These are phyloP conservation scores for Abelmoschus esculentus DNA, from an alignment of 345 rosid species.

Conservation along the genomic window DNA sequence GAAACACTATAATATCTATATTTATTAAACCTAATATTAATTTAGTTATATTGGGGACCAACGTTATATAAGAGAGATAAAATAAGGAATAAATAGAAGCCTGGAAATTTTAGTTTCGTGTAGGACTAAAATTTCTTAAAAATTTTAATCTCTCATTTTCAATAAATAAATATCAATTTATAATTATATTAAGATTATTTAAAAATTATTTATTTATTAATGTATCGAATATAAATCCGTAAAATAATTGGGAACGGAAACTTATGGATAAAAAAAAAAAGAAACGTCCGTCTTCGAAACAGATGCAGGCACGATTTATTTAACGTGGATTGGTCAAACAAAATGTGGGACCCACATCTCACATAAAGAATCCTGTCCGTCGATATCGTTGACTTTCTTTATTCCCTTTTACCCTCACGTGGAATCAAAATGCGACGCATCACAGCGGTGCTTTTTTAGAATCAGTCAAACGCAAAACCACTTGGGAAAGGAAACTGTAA, in stretches of 20 bases:
- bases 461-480: slow-evolving; percentile 9
- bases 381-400: slow-evolving; percentile 20
- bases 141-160: not conserved
- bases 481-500: not conserved
- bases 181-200: too few relatives aligned
- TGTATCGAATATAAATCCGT: not conserved
- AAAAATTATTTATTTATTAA: too few relatives aligned
- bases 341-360: not conserved
- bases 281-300: not conserved
- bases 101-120: not conserved
- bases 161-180: not conserved
- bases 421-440: slow-evolving; percentile 11
- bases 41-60: not conserved
- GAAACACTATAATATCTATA: too few relatives aligned
- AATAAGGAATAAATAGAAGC: not conserved
- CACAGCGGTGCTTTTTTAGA: slow-evolving; percentile 7
- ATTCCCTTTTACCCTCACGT: slow-evolving; percentile 1
- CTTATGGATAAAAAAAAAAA: not conserved
- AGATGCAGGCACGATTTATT: not conserved
- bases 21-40: too few relatives aligned
- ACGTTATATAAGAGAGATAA: not conserved
- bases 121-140: not conserved
- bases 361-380: slow-evolving; percentile 9
- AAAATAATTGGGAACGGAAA: not conserved
- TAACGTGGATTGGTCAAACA: slow-evolving; percentile 2